A percentile compares a stretch with the other conserved stretches of the same genome.
These are phyloP conservation scores for Vanrija sp. DNA, from an alignment of 1,284 basidiomycete species.

Conservation along the genomic window DNA sequence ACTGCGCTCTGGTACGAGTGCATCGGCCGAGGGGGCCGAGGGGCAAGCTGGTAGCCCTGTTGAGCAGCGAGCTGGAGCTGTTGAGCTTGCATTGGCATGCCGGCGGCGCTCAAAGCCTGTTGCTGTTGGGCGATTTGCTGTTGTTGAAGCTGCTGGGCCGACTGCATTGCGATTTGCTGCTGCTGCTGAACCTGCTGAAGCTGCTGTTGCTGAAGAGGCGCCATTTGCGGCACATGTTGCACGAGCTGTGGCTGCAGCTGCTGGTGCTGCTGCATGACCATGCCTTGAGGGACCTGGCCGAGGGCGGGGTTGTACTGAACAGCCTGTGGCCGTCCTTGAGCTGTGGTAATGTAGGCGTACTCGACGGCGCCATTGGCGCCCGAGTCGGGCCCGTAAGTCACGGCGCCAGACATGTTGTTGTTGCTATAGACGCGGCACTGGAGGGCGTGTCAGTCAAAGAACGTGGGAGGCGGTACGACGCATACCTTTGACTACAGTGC, in stretches of 20 bases:
- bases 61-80: background rate
- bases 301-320: background rate
- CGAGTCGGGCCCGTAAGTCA: conserved; percentile 10
- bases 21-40: background rate
- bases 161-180: background rate
- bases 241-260: background rate
- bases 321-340: background rate
- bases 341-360: conserved; percentile 4
- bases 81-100: conserved; percentile 7
- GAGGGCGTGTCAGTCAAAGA: background rate
- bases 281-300: background rate
- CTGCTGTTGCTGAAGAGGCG: background rate
- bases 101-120: background rate
- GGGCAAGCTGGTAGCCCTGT: background rate
- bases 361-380: conserved; percentile 9
- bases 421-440: background rate
- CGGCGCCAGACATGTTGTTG: conserved; percentile 7
- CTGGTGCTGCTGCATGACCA: conserved; percentile 3
- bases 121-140: conserved; percentile 6
- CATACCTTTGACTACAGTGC: background rate
- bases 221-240: background rate
- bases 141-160: background rate
- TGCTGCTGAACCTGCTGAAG: background rate
- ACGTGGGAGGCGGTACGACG: background rate
- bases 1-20: background rate